Evolutionary conservation across 164 flowering plant species (phyloP), one percentile per base, ranked within the genome.

Genomic region (Tinospora cordifolia): DNA sequence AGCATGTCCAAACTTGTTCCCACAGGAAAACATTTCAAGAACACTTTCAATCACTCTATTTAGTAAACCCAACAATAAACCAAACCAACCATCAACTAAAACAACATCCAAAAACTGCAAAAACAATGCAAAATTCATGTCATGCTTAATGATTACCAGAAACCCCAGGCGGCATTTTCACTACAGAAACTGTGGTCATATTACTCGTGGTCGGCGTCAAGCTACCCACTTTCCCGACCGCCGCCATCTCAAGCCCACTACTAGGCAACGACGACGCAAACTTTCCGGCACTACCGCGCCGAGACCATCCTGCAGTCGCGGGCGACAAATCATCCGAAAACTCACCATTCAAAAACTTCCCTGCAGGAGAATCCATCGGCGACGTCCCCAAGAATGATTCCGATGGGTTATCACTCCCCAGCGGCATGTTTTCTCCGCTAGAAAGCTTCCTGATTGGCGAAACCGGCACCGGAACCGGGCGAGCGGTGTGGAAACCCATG

Each of bases 371-470:
- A 19, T 64, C 64, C 62, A 65, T 13, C 24, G 82, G 77, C 14
- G 89, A 79, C 17, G 82, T 62, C 10, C 81, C 79, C 9, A 84
- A 77, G 36, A 86, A 39, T 59, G 81, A 75, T 38, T 87, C 89
- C n/a, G 86, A 71, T 0, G 88, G 85, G 57, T 87, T 84, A 72
- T 84, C 90, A 74, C 95, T 90, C 49, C 92, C 93, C 13, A 85
- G 81, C 34, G 72, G 65, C 51, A 76, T 49, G 46, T 60, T 66
- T 8, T 80, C 85, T 0, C 65, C 83, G n/a, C 46, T 26, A 39
- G 60, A 13, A 12, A 73, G 73, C n/a, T 83, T 71, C 54, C 83
- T 76, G 24, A 65, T 69, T 10, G 85, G 86, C 46, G 80, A 75
- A n/a, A 54, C 38, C 2, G 80, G 64, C 1, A 79, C 76, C 25